Evolutionary conservation across 495 filamentous ascomycete genomes (phyloP).

Genomic region (Aspergillus sparsus): DNA sequence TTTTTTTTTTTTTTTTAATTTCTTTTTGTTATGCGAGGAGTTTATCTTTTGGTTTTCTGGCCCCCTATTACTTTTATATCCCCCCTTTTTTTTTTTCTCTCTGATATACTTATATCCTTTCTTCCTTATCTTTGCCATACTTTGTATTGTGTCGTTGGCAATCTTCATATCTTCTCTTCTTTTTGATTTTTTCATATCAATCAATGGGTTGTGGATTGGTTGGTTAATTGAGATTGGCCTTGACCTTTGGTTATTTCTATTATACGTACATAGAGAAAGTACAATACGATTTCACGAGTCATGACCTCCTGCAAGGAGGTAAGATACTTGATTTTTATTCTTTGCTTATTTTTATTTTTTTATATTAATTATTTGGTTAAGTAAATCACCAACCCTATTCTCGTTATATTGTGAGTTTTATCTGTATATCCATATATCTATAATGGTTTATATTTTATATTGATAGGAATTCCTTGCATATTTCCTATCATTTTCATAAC

Average conservation of each 20-base stretch:
- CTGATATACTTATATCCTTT: background rate
- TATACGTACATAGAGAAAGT: slow-evolving; percentile 3
- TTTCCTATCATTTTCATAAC: too few species aligned
- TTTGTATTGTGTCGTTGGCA: background rate
- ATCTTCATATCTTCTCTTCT: too few species aligned
- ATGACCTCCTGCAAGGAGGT: background rate
- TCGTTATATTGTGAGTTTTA: too few species aligned
- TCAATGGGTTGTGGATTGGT: background rate
- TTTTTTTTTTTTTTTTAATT: background rate
- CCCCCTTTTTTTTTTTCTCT: background rate
- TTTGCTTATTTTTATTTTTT: background rate
- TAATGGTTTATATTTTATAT: too few species aligned
- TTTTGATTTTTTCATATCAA: background rate
- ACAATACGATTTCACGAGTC: slow-evolving; percentile 10
- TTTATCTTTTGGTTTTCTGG: background rate
- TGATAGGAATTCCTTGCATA: too few species aligned
- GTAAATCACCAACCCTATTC: background rate
- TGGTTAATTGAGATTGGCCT: background rate
- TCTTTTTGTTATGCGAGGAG: slow-evolving; percentile 16
- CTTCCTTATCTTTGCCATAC: background rate
- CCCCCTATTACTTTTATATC: background rate
- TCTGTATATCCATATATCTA: too few species aligned
- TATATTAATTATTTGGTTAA: background rate
- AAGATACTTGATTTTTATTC: background rate
- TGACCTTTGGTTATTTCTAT: background rate